Evolutionary conservation across 106 monocot genomes (phyloP).

Genomic region (Dactylorhiza incarnata): DNA sequence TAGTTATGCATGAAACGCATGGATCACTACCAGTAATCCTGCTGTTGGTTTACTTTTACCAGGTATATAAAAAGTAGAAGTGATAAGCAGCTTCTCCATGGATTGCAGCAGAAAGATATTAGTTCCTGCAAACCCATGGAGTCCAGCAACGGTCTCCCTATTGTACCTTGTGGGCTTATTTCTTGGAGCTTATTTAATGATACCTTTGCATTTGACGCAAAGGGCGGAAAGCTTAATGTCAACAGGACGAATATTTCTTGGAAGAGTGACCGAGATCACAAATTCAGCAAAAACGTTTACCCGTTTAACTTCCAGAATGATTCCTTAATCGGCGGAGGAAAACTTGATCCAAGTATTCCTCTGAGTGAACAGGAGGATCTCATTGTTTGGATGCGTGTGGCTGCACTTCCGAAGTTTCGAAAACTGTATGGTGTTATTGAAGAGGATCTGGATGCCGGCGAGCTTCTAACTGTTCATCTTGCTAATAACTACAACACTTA

Average conservation of each 20-base stretch:
- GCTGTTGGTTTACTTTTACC: conserved; percentile 4
- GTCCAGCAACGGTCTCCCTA: conserved; percentile 49
- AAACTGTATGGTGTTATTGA: conserved; percentile 86
- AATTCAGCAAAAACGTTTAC: conserved; percentile 79
- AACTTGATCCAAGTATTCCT: conserved; percentile 58
- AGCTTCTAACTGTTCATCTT: conserved; percentile 41
- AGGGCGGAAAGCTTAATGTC: conserved; percentile 22
- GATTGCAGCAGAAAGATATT: conserved; percentile 40
- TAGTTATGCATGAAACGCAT: not conserved
- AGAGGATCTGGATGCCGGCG: conserved; percentile 51
- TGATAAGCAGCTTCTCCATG: conserved; percentile 66
- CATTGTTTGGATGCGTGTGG: conserved; percentile 84
- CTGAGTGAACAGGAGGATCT: conserved; percentile 88
- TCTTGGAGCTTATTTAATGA: conserved; percentile 99
- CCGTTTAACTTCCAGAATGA: conserved; percentile 93
- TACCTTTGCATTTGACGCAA: conserved; percentile 46
- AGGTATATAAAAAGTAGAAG: conserved; percentile 90
- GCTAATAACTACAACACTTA: conserved; percentile 87
- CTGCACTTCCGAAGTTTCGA: conserved; percentile 85
- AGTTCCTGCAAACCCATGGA: conserved; percentile 61
- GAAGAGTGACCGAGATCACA: conserved; percentile 72
- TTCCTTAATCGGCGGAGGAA: conserved; percentile 65
- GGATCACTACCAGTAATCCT: not conserved
- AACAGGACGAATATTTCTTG: conserved; percentile 75
- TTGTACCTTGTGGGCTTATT: conserved; percentile 90